phyloP scores from a whole-genome alignment of 208 protist genomes.

The Herpetomonas samuelpessoai region DNA sequence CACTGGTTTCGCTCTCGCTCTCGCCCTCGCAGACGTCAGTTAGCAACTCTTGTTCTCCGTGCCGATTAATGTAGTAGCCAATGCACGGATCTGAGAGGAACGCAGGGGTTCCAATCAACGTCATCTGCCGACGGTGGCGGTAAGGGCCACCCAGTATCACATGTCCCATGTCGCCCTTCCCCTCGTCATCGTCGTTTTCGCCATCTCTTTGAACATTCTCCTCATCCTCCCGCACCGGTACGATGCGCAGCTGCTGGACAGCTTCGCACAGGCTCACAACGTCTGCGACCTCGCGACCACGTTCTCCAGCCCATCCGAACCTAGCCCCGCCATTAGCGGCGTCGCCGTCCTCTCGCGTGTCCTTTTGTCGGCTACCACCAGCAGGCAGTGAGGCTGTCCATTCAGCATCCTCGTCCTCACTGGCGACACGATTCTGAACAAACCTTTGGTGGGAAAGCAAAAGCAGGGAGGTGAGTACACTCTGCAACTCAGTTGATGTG shows the following conservation, averaged over 20 bases:
- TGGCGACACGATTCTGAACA: conserved; percentile 72
- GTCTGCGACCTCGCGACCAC: background rate
- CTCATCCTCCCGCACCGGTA: background rate
- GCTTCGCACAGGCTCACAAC: background rate
- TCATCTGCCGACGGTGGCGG: conserved; percentile 34
- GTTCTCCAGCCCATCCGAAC: too few species aligned
- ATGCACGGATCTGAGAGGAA: conserved; percentile 55
- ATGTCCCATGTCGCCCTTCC: conserved; percentile 14
- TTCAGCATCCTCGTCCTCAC: conserved; percentile 23
- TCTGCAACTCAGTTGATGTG: conserved; percentile 34
- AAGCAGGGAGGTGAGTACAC: conserved; percentile 54
- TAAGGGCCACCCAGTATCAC: conserved; percentile 18
- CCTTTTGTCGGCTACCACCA: background rate
- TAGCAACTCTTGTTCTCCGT: background rate
- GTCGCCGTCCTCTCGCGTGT: background rate
- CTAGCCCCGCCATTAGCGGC: too few species aligned
- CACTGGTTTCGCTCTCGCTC: background rate
- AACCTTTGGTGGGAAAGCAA: conserved; percentile 69
- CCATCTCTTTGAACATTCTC: too few species aligned
- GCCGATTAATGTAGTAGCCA: conserved; percentile 23
- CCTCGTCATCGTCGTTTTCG: conserved; percentile 16
- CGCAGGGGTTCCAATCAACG: conserved; percentile 39
- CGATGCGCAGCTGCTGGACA: background rate
- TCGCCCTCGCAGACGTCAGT: background rate
- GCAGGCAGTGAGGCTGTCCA: background rate